These are phyloP conservation scores for Phytomonas francai DNA, from an alignment of 208 protist species.

Conservation along the genomic window DNA sequence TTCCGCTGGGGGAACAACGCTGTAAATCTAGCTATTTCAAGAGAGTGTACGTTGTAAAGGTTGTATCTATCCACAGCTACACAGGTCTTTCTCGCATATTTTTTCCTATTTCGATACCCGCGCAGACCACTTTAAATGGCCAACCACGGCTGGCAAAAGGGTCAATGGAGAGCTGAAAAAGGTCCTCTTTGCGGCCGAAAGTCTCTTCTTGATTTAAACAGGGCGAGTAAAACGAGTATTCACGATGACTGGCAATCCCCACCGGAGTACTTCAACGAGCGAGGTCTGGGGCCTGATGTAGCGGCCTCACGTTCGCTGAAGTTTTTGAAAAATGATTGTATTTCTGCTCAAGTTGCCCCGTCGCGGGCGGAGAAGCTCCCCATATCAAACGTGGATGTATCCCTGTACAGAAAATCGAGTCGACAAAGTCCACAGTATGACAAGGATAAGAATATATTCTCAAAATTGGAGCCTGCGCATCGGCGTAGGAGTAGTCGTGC, in stretches of 20 bases:
- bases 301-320: background rate
- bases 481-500: background rate
- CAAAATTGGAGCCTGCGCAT: background rate
- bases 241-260: background rate
- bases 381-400: background rate
- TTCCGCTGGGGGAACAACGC: background rate
- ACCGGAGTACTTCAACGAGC: background rate
- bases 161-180: background rate
- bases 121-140: background rate
- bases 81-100: background rate
- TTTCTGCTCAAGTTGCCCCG: background rate
- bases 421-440: background rate
- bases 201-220: background rate
- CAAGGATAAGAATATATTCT: background rate
- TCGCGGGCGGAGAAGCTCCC: background rate
- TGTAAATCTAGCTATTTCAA: background rate
- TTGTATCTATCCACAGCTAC: background rate
- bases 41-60: background rate
- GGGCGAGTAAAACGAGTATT: background rate
- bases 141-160: background rate
- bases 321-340: background rate
- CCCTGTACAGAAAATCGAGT: background rate
- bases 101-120: background rate
- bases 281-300: background rate
- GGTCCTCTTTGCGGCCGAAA: background rate